Evolutionary conservation across 2,329 filamentous ascomycete genomes (phyloP), one percentile per base, ranked within the genome.

Genomic region (Fusarium tanahbumbuense): DNA sequence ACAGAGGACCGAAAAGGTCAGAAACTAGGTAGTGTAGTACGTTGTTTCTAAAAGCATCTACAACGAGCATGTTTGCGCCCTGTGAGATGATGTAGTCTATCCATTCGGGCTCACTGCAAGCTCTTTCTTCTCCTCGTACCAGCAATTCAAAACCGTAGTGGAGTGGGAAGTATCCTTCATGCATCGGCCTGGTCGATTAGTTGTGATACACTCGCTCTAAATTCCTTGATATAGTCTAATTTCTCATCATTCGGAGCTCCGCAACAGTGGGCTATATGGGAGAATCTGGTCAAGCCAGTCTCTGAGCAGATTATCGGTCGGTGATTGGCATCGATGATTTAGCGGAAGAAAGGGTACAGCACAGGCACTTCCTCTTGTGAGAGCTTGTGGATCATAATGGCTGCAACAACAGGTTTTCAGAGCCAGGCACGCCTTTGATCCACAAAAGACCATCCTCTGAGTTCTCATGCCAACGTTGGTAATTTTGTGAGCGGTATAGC

Each of bases 311-410:
- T 75, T 12, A 57, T 50, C 1, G 79, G 76, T 8, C 64, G 60
- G 44, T 80, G 78, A 52, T 82, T 82, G 11, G 77, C 77, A 34
- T 79, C 76, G 50, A 82, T 75, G 32, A 81, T 81, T 57, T 82
- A 78, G 2, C 80, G 77, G 54, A 81, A 82, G 70, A 82, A 82
- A 68, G 82, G 81, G 68, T 75, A 81, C 1, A 82, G 73, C 1
- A 82, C 77, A 0, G 78, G 78, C 22, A 46, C 18, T 58, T 69
- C 15, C 28, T 56, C 65, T 41, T 70, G 46, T 5, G 58, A 54
- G 15, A 72, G 44, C 13, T 71, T 60, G 6, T 74, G 41, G 23
- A 76, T 66, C 28, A 78, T 57, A 4, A 46, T 73, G 20, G 78
- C 77, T 8, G 78, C 76, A 23, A 78, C 61, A 28, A 82, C 80